A percentile compares a stretch with the other conserved stretches of the same genome.
These are phyloP conservation scores for Aegilops sharonensis DNA, from an alignment of 176 grass and related monocot genomes.

Conservation along the genomic window DNA sequence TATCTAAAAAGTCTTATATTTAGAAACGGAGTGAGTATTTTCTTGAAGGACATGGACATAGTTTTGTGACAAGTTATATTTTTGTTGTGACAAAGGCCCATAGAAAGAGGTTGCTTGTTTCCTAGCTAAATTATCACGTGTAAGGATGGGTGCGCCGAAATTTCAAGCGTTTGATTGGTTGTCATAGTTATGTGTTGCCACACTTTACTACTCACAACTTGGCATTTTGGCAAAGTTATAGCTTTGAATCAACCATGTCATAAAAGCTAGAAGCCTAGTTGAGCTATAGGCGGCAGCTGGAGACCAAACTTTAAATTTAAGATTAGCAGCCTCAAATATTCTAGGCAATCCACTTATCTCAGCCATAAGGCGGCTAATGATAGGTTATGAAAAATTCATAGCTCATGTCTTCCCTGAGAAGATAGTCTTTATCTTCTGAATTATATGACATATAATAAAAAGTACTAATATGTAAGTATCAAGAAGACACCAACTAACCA, in stretches of 20 bases:
- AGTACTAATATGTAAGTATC: background rate
- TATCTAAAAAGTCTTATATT: too few species aligned
- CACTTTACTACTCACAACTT: background rate
- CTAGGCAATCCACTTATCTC: background rate
- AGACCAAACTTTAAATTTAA: background rate
- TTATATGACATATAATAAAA: background rate
- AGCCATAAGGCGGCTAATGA: background rate
- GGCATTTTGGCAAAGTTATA: background rate
- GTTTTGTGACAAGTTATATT: background rate
- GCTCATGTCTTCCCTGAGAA: background rate
- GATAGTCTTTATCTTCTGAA: background rate
- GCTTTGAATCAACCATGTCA: background rate
- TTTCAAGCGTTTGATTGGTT: background rate
- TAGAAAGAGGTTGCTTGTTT: background rate
- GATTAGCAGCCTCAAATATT: background rate
- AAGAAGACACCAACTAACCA: background rate
- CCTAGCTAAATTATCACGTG: background rate
- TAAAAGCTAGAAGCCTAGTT: background rate
- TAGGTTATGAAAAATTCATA: background rate
- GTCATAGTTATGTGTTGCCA: background rate
- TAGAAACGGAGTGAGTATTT: background rate
- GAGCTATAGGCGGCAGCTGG: background rate
- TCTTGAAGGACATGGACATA: background rate
- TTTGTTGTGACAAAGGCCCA: background rate
- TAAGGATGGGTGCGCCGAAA: background rate